Evolutionary conservation across 2,329 filamentous ascomycete species (phyloP), one percentile per base, ranked within the genome.

Genomic region (Penicillium nordicum): DNA sequence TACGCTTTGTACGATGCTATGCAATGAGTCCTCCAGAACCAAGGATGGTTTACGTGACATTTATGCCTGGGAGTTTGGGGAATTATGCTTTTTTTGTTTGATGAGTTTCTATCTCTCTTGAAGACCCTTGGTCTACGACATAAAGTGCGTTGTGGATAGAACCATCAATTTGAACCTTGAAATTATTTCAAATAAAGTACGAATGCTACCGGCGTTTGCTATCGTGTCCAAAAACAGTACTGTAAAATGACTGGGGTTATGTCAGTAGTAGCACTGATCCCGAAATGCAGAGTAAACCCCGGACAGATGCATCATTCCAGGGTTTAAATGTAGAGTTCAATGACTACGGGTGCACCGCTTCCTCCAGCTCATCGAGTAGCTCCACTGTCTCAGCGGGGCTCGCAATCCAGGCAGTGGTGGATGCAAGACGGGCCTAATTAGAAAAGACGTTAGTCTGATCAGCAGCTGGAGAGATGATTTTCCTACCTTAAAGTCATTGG

Each of bases 321-420:
- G 4, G 10, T 11, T 30, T 41, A 3, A 6, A 27, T 16, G 16
- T 18, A 4, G 27, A 32, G 37, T 21, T 30, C 27, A 29, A 23
- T 48, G 36, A 41, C 18, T 44, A 40, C 16, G 50, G 40, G 30
- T 55, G 44, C 7, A 60, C 53, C 2, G 50, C 51, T 9, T 54
- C 55, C 40, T 74, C 72, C 57, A 89, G 68, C 48, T 97, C 94
- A 68, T 97, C 92, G 58, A 99, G 76, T 67, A 97, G 75, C 65
- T 90, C 86, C 38, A 96, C 90, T 30, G 94, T 99, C 80, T 99
- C 94, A 0, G 83, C 80, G 0, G 94, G 94, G 69, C 85, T 97
- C 1, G 94, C 93, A 63, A 99, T 96, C 94, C 94, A 99, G 1
- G 93, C 92, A 23, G 94, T 97, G 0, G 93, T 97, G 34, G 90